A percentile compares a stretch with the other conserved stretches of the same genome.
These are phyloP conservation scores for Aspergillus floridensis DNA, from an alignment of 2,329 filamentous ascomycete species.

Conservation along the genomic window DNA sequence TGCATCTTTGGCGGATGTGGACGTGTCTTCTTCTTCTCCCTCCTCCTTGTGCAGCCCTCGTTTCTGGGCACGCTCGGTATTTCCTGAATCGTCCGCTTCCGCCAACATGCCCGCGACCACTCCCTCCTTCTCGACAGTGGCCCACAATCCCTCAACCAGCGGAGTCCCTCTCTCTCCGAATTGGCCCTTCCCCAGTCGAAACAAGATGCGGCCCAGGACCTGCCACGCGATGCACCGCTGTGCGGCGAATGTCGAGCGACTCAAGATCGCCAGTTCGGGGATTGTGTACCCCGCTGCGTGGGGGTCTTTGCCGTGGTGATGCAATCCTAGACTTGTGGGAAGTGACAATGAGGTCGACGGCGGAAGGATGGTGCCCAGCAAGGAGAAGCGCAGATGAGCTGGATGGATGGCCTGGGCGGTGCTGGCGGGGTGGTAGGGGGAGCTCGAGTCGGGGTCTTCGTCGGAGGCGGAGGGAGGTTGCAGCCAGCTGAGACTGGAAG, in stretches of 20 bases:
- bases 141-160: constrained; percentile 79
- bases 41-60: constrained; percentile 8
- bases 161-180: constrained; percentile 61
- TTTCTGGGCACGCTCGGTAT: background rate
- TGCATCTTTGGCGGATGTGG: background rate
- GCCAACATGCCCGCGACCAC: constrained; percentile 74
- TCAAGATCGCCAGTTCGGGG: constrained; percentile 75
- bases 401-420: constrained; percentile 62
- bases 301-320: constrained; percentile 90
- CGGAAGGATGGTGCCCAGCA: constrained; percentile 74
- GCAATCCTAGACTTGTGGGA: constrained; percentile 74
- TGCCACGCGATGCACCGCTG: constrained; percentile 92
- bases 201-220: constrained; percentile 81
- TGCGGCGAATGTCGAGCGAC: constrained; percentile 76
- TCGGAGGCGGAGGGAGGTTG: constrained; percentile 66
- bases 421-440: constrained; percentile 78
- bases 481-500: constrained; percentile 87
- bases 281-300: constrained; percentile 94
- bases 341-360: constrained; percentile 72
- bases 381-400: constrained; percentile 82
- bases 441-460: constrained; percentile 61
- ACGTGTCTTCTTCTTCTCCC: background rate
- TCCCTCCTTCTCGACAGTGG: constrained; percentile 69
- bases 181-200: constrained; percentile 72
- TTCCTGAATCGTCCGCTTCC: constrained; percentile 61